phyloP scores from a whole-genome alignment of 176 grass and related monocot genomes.

The Avena atlantica region DNA sequence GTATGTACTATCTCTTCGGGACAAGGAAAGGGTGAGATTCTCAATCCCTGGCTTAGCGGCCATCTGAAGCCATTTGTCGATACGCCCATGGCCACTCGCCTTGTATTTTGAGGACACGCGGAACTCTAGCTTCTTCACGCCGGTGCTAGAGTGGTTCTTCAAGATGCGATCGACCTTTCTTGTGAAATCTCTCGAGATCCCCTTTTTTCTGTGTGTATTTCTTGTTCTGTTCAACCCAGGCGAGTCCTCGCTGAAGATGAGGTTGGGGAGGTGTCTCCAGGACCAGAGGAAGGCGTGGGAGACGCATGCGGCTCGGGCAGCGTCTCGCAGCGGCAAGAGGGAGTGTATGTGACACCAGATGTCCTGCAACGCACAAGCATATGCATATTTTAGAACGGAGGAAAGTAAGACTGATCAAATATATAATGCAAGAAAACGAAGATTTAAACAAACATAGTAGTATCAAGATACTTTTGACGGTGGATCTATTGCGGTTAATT shows the following conservation, averaged over 20 bases:
- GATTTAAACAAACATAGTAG: too few relatives aligned
- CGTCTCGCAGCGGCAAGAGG: neutral
- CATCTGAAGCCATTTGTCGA: neutral
- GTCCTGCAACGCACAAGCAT: neutral
- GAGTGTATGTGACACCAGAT: neutral
- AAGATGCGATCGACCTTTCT: neutral
- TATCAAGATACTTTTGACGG: too few relatives aligned
- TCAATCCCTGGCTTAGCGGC: neutral
- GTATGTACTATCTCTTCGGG: neutral
- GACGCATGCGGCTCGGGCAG: neutral
- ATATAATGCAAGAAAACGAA: too few relatives aligned
- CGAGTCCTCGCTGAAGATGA: neutral
- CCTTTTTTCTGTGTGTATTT: neutral
- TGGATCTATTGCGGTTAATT: neutral
- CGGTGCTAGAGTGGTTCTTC: neutral
- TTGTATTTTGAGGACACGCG: neutral
- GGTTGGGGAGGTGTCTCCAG: neutral
- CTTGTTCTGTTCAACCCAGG: neutral
- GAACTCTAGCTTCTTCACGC: neutral
- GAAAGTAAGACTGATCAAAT: too few relatives aligned
- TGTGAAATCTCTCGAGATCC: neutral
- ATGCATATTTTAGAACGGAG: neutral
- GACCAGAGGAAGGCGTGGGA: neutral
- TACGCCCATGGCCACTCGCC: neutral
- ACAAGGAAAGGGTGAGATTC: neutral